Evolutionary conservation across 305 asterid genomes (phyloP).

Genomic region (Fraxinus greggii): DNA sequence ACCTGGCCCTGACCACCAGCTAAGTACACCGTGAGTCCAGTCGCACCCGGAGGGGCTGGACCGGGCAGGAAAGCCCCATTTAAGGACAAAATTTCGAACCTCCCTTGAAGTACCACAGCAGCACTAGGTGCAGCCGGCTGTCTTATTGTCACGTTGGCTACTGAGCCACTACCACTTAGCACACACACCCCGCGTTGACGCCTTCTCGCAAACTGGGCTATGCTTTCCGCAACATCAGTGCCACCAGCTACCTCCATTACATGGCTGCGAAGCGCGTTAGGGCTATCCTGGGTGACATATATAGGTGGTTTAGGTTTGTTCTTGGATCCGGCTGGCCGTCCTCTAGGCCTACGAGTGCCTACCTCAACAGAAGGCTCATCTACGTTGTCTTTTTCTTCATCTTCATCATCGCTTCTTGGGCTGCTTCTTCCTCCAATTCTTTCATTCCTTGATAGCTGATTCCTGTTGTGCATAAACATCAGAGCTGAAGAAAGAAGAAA

Average conservation of each 20-base stretch:
- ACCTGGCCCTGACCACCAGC: slow-evolving; percentile 80
- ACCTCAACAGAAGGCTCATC: slow-evolving; percentile 55
- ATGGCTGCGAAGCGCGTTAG: slow-evolving; percentile 72
- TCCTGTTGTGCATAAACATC: slow-evolving; percentile 68
- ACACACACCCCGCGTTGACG: slow-evolving; percentile 79
- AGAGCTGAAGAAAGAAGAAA: slow-evolving; percentile 22
- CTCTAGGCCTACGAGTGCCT: slow-evolving; percentile 65
- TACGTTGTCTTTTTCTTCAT: slow-evolving; percentile 39
- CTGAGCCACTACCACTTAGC: slow-evolving; percentile 66
- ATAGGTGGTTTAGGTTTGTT: slow-evolving; percentile 78
- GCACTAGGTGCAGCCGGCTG: slow-evolving; percentile 60
- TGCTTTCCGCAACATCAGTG: slow-evolving; percentile 62
- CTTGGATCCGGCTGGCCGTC: slow-evolving; percentile 76
- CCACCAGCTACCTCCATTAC: slow-evolving; percentile 72
- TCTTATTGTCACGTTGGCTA: slow-evolving; percentile 69
- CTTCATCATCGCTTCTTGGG: slow-evolving; percentile 39
- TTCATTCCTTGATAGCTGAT: slow-evolving; percentile 43
- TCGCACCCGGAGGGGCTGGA: slow-evolving; percentile 62
- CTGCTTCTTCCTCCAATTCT: slow-evolving; percentile 41
- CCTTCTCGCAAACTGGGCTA: slow-evolving; percentile 64
- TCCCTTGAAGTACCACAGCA: slow-evolving; percentile 55
- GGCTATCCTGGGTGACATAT: slow-evolving; percentile 78
- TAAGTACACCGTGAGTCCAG: slow-evolving; percentile 64
- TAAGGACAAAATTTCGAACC: slow-evolving; percentile 66
- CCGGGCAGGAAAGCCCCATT: slow-evolving; percentile 71